Conservation (phyloP, 208 protist species). For the Borovskyia barvae region DNA sequence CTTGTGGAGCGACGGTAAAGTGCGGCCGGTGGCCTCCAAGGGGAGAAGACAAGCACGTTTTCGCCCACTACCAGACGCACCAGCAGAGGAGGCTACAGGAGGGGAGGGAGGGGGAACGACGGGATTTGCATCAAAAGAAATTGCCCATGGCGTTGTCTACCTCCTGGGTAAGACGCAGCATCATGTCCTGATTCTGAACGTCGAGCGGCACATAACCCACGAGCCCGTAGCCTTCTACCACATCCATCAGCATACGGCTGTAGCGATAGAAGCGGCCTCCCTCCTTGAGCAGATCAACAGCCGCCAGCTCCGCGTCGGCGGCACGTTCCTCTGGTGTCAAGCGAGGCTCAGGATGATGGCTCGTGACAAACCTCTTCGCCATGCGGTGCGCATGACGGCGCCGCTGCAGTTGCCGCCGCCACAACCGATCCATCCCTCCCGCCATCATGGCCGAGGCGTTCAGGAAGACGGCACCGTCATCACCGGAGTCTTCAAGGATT, state of each 20-base stretch:
- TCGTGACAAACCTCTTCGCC: constrained; percentile 37
- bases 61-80: too few species aligned
- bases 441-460: constrained; percentile 51
- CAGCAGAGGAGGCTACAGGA: background rate
- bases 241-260: constrained; percentile 81
- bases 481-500: constrained; percentile 72
- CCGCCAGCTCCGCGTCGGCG: constrained; percentile 26
- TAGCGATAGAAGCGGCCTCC: constrained; percentile 69
- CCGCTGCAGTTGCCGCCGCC: constrained; percentile 59
- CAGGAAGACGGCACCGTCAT: constrained; percentile 71
- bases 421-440: constrained; percentile 85
- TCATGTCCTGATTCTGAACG: constrained; percentile 85
- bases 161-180: constrained; percentile 77
- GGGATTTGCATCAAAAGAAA: constrained; percentile 36
- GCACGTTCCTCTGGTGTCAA: constrained; percentile 39
- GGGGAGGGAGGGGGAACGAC: background rate
- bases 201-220: constrained; percentile 92
- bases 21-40: too few species aligned
- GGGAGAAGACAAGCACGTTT: too few species aligned
- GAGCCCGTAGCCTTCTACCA: constrained; percentile 95
- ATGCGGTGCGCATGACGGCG: constrained; percentile 42
- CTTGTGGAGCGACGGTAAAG: too few species aligned
- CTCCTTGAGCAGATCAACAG: constrained; percentile 55
- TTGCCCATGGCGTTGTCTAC: constrained; percentile 86
- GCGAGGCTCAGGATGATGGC: constrained; percentile 20